Evolutionary conservation across 495 filamentous ascomycete genomes (phyloP).

Genomic region (Penicillium salamii): DNA sequence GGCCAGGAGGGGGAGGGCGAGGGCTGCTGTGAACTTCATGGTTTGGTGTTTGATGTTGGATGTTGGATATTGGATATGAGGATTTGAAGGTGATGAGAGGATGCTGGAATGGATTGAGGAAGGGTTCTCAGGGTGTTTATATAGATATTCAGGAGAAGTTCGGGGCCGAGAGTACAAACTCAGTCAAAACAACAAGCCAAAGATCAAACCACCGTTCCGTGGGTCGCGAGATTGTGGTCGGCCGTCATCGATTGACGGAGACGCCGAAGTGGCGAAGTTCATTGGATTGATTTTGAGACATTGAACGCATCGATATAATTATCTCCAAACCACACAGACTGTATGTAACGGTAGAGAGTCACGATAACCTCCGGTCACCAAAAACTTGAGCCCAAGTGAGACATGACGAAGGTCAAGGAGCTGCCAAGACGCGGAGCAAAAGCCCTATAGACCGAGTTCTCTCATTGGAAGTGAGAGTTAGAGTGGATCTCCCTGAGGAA

Average conservation of each 20-base stretch:
- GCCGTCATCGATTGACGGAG: constrained; percentile 5
- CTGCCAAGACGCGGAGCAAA: not conserved
- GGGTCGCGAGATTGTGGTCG: too few species aligned
- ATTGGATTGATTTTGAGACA: constrained; percentile 5
- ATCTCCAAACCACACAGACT: not conserved
- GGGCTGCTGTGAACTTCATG: constrained; percentile 32
- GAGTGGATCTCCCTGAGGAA: too few species aligned
- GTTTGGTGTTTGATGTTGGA: constrained; percentile 1
- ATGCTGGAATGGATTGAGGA: too few species aligned
- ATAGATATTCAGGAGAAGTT: not conserved
- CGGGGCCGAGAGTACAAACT: too few species aligned
- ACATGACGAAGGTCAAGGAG: not conserved
- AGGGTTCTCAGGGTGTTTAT: too few species aligned
- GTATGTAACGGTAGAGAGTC: not conserved
- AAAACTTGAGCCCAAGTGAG: too few species aligned
- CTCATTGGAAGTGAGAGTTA: not conserved
- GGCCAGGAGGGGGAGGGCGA: constrained; percentile 30
- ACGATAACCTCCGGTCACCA: too few species aligned
- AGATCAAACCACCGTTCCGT: too few species aligned
- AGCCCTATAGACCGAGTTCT: not conserved
- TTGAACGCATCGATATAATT: not conserved
- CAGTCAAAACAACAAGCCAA: too few species aligned
- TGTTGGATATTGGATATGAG: not conserved
- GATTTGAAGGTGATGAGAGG: too few species aligned
- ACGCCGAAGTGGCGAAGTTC: not conserved